Conservation (phyloP, 1,284 basidiomycete species). For the Apiotrichum porosum region DNA sequence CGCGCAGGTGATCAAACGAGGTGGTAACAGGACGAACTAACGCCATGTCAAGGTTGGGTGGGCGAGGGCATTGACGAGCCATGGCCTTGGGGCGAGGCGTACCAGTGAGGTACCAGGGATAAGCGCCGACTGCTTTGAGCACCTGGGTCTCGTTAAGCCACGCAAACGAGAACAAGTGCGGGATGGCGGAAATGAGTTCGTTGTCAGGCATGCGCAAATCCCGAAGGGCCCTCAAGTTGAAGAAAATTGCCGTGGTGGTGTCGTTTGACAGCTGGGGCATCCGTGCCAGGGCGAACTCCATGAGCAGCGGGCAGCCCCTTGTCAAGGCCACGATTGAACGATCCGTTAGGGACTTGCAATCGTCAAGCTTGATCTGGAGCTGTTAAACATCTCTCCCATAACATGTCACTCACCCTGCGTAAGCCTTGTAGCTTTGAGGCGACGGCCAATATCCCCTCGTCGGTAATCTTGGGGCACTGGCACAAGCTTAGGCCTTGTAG, state of each 20-base stretch:
- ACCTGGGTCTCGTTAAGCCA: constrained; percentile 16
- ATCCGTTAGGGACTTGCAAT: constrained; percentile 72
- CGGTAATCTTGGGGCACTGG: constrained; percentile 76
- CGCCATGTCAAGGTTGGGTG: not conserved
- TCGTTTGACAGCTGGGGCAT: constrained; percentile 74
- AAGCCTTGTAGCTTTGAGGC: constrained; percentile 71
- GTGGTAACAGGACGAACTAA: constrained; percentile 22
- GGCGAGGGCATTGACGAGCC: not conserved
- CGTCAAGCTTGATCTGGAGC: constrained; percentile 84
- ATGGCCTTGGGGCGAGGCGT: constrained; percentile 8
- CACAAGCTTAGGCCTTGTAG: constrained; percentile 91
- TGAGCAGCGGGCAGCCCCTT: constrained; percentile 74
- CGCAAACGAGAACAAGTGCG: constrained; percentile 56
- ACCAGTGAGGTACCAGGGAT: constrained; percentile 14
- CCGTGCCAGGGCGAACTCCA: constrained; percentile 89
- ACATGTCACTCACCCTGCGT: constrained; percentile 52
- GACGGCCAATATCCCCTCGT: constrained; percentile 69
- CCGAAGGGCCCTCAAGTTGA: constrained; percentile 71
- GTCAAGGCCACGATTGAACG: constrained; percentile 72
- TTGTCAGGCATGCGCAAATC: constrained; percentile 86
- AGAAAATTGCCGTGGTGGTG: constrained; percentile 79
- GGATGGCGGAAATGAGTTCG: constrained; percentile 77
- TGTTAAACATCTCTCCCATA: no score
- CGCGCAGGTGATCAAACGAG: constrained; percentile 71
- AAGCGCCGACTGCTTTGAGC: constrained; percentile 2